A percentile compares a stretch with the other conserved stretches of the same genome.
phyloP scores from a whole-genome alignment of 169 alveolate species.

The Eimeria acervulina region DNA sequence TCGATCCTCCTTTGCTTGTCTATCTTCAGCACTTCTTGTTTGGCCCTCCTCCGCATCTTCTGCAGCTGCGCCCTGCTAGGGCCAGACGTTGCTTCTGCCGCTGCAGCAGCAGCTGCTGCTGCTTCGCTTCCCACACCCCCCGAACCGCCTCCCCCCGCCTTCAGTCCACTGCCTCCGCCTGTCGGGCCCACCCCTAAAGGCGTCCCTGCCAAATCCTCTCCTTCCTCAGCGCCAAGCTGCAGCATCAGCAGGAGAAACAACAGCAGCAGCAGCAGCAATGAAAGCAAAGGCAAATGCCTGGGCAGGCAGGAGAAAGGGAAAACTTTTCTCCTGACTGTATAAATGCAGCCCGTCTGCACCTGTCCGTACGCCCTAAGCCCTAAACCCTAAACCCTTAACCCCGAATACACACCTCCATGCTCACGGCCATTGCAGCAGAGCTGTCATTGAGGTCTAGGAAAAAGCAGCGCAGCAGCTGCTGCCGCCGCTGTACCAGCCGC shows the following conservation, averaged over 20 bases:
- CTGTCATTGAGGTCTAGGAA: slow-evolving; percentile 77
- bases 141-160: not conserved
- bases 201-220: slow-evolving; percentile 9
- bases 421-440: slow-evolving; percentile 33
- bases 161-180: slow-evolving; percentile 10
- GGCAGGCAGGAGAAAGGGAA: not conserved
- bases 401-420: slow-evolving; percentile 12
- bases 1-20: slow-evolving; percentile 79
- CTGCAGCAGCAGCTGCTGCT: slow-evolving; percentile 31
- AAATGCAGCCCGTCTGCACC: not conserved
- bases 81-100: slow-evolving; percentile 26
- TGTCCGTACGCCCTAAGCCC: not conserved
- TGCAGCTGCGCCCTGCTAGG: slow-evolving; percentile 69
- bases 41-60: slow-evolving; percentile 36
- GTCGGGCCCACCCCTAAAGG: not conserved
- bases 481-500: slow-evolving; percentile 47
- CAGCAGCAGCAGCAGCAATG: not conserved
- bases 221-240: slow-evolving; percentile 32
- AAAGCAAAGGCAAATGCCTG: not conserved
- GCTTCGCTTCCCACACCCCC: slow-evolving; percentile 44
- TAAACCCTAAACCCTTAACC: slow-evolving; percentile 21
- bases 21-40: slow-evolving; percentile 76
- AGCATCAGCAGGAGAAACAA: not conserved
- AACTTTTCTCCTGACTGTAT: not conserved
- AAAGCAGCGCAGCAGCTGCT: slow-evolving; percentile 79